A percentile compares a stretch with the other conserved stretches of the same genome.
phyloP scores from a whole-genome alignment of 2,329 filamentous ascomycete genomes.

The Alternaria tenuissima region DNA sequence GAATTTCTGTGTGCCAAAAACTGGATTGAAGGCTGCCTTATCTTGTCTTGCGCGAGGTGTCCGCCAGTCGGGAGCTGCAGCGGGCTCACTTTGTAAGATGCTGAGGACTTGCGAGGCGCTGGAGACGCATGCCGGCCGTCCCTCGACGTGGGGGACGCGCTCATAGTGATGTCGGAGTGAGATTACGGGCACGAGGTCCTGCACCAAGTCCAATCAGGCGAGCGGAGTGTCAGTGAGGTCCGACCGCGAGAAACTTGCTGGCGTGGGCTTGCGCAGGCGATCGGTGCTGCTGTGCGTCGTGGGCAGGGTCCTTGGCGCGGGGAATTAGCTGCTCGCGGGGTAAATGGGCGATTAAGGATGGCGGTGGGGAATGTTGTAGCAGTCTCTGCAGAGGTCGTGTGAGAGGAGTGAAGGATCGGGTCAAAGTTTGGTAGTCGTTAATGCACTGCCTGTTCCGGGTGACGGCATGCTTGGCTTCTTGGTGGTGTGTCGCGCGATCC shows the following conservation, averaged over 20 bases:
- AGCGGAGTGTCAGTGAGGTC: conserved; percentile 22
- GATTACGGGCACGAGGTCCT: conserved; percentile 30
- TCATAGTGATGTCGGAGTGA: conserved; percentile 40
- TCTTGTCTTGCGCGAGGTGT: conserved; percentile 34
- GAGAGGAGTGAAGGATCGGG: conserved; percentile 1
- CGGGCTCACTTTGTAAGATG: conserved; percentile 32
- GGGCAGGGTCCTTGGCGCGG: conserved; percentile 38
- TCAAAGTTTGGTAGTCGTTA: not conserved
- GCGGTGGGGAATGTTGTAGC: not conserved
- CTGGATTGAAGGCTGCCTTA: conserved; percentile 50
- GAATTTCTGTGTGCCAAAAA: conserved; percentile 47
- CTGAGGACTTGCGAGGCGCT: conserved; percentile 30
- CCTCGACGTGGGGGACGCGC: conserved; percentile 43
- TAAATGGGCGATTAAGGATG: conserved; percentile 10
- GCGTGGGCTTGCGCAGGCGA: conserved; percentile 38
- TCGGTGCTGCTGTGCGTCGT: conserved; percentile 35
- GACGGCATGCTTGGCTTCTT: conserved; percentile 36
- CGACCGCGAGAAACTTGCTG: conserved; percentile 30
- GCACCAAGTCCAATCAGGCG: conserved; percentile 30
- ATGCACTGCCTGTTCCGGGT: conserved; percentile 23
- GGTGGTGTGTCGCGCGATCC: conserved; percentile 26
- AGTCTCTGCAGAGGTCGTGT: not conserved
- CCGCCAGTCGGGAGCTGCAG: conserved; percentile 33
- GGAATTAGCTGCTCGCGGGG: conserved; percentile 31
- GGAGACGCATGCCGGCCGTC: conserved; percentile 40